Evolutionary conservation across 371 early-diverging fungal species (phyloP), one percentile per base, ranked within the genome.

Genomic region (Mucor lusitanicus): DNA sequence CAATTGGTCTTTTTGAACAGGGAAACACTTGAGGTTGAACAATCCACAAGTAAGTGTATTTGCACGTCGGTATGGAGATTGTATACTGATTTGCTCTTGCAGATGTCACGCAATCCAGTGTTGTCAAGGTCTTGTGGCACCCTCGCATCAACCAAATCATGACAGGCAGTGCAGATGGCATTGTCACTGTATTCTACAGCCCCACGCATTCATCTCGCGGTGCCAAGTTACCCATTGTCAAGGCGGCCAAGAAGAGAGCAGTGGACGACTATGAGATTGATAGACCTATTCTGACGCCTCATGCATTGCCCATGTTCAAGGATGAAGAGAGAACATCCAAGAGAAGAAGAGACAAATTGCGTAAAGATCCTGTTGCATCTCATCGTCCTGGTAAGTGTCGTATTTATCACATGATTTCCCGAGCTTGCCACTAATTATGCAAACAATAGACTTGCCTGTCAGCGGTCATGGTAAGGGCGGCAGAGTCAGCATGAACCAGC

Each of bases 381-480:
- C 81, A 85, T 67, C 85, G 89, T 61, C 94, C 94, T 54, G 89
- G 89, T 89, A 80, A 50, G 50, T 33, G 13, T 8, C 13, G 12
- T 23, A 1, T n/a, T n/a, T 3, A 33, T 5, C 7, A 4, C n/a
- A 19, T 17, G 5, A 17, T 17, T 40, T 40, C 17, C 9, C 17
- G 17, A 17, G 40, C 37, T n/a, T 5, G 17, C 33, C 17, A 56
- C 17, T 32, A 56, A 56, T 33, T 0, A 12, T n/a, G 15, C 27
- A 15, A 56, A n/a, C 30, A 33, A 48, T 67, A 80, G 94, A 93
- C 39, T 73, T 88, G 68, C 95, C 95, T 33, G 72, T 94, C 33
- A 81, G 80, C 27, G 95, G 95, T 0, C 97, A 91, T 61, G 97
- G 97, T 17, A 85, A 85, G 54, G 95, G 95, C 19, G 96, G 97